phyloP scores from a whole-genome alignment of 768 basidiomycete species.

The Xerocomellus intermedius region DNA sequence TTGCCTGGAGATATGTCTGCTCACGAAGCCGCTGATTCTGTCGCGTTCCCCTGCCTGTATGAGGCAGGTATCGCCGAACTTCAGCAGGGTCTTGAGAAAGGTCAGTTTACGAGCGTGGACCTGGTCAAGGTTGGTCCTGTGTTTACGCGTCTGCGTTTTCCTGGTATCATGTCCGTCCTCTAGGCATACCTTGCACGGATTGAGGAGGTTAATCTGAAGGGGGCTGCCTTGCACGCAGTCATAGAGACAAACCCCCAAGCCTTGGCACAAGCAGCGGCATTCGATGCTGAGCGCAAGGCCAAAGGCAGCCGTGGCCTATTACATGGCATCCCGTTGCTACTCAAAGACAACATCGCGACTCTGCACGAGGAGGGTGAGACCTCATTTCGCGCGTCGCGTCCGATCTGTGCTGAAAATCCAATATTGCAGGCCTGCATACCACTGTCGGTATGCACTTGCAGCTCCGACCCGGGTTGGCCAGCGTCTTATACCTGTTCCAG shows the following conservation, averaged over 20 bases:
- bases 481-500: conserved; percentile 11
- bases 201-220: conserved; percentile 62
- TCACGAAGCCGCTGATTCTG: background rate
- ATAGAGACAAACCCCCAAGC: conserved; percentile 60
- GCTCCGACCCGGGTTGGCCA: background rate
- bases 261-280: conserved; percentile 46
- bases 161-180: background rate
- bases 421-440: conserved; percentile 35
- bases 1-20: conserved; percentile 16
- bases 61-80: conserved; percentile 59
- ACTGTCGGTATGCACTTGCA: conserved; percentile 31
- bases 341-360: conserved; percentile 49
- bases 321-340: conserved; percentile 59
- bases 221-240: conserved; percentile 56
- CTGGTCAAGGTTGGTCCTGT: conserved; percentile 49
- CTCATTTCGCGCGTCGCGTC: background rate
- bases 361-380: conserved; percentile 30
- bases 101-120: conserved; percentile 59
- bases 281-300: conserved; percentile 48
- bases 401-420: background rate
- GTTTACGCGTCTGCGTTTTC: background rate
- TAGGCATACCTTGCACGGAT: conserved; percentile 68
- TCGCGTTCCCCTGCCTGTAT: conserved; percentile 55
- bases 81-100: conserved; percentile 49
- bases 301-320: conserved; percentile 45